A percentile compares a stretch with the other conserved stretches of the same genome.
These are phyloP conservation scores for Candida boidinii DNA, from an alignment of 805 yeast species.

Conservation along the genomic window DNA sequence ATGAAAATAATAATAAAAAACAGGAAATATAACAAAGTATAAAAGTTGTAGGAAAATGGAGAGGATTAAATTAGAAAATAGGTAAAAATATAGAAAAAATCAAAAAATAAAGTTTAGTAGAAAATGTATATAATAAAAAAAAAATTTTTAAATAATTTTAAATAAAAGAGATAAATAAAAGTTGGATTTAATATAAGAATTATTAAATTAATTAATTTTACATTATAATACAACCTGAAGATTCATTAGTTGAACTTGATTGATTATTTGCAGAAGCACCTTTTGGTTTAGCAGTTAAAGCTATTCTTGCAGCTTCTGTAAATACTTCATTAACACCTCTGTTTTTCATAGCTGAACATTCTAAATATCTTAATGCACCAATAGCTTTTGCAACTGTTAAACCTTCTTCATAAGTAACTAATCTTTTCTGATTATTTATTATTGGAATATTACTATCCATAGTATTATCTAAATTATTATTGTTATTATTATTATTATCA, in stretches of 20 bases:
- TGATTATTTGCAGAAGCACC: slow-evolving; percentile 55
- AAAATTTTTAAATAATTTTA: too few species aligned
- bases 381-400: slow-evolving; percentile 84
- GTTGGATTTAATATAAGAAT: too few species aligned
- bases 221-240: slow-evolving; percentile 19
- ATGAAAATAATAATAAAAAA: neutral
- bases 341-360: slow-evolving; percentile 93
- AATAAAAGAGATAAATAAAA: too few species aligned
- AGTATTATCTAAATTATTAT: neutral
- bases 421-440: slow-evolving; percentile 29
- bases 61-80: too few species aligned
- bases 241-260: slow-evolving; percentile 15
- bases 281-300: slow-evolving; percentile 80
- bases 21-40: too few species aligned
- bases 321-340: slow-evolving; percentile 99
- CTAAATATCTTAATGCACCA: slow-evolving; percentile 90
- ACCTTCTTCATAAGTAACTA: slow-evolving; percentile 90
- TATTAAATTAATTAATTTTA: slow-evolving; percentile 2
- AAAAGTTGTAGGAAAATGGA: too few species aligned
- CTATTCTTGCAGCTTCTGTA: slow-evolving; percentile 97
- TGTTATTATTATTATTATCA: slow-evolving; percentile 26
- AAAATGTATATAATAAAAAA: too few species aligned
- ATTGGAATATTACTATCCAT: slow-evolving; percentile 13
- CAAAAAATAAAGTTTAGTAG: neutral
- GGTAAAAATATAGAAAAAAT: too few species aligned